Base-by-base conservation (phyloP, 441 rosid genomes). In the Eruca vesicaria region DNA sequence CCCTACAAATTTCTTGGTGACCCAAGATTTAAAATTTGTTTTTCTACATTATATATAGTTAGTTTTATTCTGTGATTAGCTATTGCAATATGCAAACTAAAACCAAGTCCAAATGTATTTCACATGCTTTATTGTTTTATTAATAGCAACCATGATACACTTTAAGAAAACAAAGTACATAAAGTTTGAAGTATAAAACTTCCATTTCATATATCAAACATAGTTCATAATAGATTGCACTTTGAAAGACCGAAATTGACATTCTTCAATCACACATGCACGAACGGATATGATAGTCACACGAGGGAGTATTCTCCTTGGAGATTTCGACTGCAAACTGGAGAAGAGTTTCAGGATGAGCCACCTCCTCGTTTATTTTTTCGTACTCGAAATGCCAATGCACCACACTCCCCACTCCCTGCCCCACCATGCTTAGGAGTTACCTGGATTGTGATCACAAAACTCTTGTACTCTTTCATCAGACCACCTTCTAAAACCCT, bases 281-380 rank as follows among this genome's bases (percentile, higher is more conserved):
- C 11, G n/a, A 2, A 36, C 15, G 26, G 66, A 33, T 60, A 32
- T 14, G 14, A 31, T 60, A 4, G 15, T 33, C 63, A 19, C 29
- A 62, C 31, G 50, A 63, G 55, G 38, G 3, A 23, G 2, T 23
- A 1, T 3, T 23, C 28, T 66, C 72, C 45, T 58, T 66, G 6
- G 77, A 73, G 3, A 70, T 52, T 6, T 76, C 60, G 6, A 62
- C 50, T 36, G 63, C 29, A 18, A 76, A 63, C 15, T 69, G 59
- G 35, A 76, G 65, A 29, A 76, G 68, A 16, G 75, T 76, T 31
- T 76, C 75, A 2, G 79, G 79, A 18, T 76, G 75, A 36, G 79
- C 79, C 3, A 68, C 48, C 18, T 75, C 56, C 0, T 75, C 64
- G 64, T 3, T 61, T 3, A 69, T 33, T 55, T 62, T 75, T 57